Evolutionary conservation across 208 protist species (phyloP).

Genomic region (Trypanosoma theileri): DNA sequence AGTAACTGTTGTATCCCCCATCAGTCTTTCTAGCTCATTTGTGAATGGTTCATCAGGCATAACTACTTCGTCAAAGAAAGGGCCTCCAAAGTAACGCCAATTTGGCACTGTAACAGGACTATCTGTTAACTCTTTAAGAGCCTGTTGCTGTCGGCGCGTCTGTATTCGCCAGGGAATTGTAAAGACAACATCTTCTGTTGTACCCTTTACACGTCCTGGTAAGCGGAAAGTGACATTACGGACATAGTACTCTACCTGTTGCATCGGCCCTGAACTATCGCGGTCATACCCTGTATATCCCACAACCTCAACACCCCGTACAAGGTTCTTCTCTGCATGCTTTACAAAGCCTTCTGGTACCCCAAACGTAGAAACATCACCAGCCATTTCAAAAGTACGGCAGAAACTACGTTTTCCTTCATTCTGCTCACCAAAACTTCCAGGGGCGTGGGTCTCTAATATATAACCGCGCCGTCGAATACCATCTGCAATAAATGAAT

Average conservation of each 20-base stretch:
- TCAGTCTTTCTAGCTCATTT: constrained; percentile 18
- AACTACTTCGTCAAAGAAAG: constrained; percentile 67
- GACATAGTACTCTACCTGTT: constrained; percentile 55
- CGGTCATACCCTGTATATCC: constrained; percentile 48
- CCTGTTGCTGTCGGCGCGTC: constrained; percentile 33
- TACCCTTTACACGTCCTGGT: background rate
- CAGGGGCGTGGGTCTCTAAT: constrained; percentile 13
- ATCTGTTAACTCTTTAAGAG: constrained; percentile 36
- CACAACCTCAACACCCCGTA: constrained; percentile 50
- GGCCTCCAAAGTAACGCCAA: constrained; percentile 69
- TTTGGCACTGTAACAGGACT: constrained; percentile 46
- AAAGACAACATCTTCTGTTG: constrained; percentile 3
- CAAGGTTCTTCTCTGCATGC: constrained; percentile 25
- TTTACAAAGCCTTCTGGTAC: constrained; percentile 41
- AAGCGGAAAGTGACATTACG: constrained; percentile 14
- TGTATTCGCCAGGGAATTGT: constrained; percentile 57
- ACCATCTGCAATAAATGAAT: constrained; percentile 29
- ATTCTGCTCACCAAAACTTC: constrained; percentile 2
- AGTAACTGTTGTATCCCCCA: constrained; percentile 39
- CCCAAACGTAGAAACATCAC: constrained; percentile 32
- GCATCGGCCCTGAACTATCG: constrained; percentile 32
- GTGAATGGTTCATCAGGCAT: constrained; percentile 30
- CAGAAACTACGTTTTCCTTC: constrained; percentile 18
- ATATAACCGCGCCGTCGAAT: constrained; percentile 23
- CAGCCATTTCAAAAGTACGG: constrained; percentile 24